Base-by-base conservation (phyloP, 164 flowering plant genomes). In the Brasenia schreberi region DNA sequence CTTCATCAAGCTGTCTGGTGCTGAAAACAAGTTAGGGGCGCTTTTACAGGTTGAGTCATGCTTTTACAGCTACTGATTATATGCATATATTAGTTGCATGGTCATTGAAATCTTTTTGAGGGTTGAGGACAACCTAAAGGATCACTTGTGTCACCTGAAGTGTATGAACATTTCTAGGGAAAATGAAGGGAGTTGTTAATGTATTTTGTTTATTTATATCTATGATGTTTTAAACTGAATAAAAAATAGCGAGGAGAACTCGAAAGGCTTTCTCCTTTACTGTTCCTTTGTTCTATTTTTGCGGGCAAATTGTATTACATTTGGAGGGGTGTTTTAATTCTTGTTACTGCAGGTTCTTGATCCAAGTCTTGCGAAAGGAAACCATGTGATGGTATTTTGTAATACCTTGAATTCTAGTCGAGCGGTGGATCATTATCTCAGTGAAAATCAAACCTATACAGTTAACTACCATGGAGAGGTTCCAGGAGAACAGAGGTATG, bases 401-500 rank as follows among this genome's bases (percentile, higher is more conserved):
- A 94, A 94, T 79, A 94, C 99, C 33, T 75, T 94, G 79, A 84
- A 83, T 72, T 91, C 97, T 62, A 88, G 99, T 73, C 97, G 99
- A 62, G 99, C 99, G 39, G 99, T 89, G 69, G 97, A 91, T 75
- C 97, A 94, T 73, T 94, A 81, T 80, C 96, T 94, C 42, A 66
- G 73, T 61, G 99, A 94, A 79, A 94, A 87, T 79, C 87, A 91
- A 72, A 80, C 89, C 44, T 83, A 81, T 56, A 88, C 97, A 16
- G 99, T 94, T 59, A 94, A 94, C 76, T 94, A 94, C 75, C 99
- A 94, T 61, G 99, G 99, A 18, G 97, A 91, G 73, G 99, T 94
- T 44, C 99, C 99, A 43, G 97, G 97, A 9, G 90, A 87, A 71
- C 83, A 91, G 78, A 87, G 99, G 99, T 91, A 68, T 79, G 79